Conservation (phyloP, 768 basidiomycete species). For the Phlebiopsis flavidoalba region DNA sequence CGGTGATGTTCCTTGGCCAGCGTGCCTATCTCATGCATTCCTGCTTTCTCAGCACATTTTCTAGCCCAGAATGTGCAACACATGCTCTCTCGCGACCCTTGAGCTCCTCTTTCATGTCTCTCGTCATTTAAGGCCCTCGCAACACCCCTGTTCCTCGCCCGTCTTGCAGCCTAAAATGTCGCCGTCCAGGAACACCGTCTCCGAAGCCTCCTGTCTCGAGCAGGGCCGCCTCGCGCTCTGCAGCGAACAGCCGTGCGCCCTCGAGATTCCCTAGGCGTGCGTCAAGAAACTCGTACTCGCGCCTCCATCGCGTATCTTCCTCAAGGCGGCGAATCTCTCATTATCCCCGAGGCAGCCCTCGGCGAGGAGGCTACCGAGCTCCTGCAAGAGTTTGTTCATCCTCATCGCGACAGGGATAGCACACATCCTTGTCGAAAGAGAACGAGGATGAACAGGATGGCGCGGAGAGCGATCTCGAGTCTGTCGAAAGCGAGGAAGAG, state of each 20-base stretch:
- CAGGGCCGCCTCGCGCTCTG: not conserved
- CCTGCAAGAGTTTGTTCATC: conserved; percentile 40
- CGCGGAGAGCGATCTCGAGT: conserved; percentile 1
- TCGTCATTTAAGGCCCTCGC: not conserved
- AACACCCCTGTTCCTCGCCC: not conserved
- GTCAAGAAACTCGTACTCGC: conserved; percentile 19
- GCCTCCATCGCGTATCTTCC: conserved; percentile 21
- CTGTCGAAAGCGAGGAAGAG: conserved; percentile 18
- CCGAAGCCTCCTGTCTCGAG: not conserved
- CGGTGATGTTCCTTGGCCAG: not conserved
- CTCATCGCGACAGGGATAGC: conserved; percentile 29
- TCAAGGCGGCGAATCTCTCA: conserved; percentile 28
- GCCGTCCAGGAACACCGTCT: conserved; percentile 2
- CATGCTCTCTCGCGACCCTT: not conserved
- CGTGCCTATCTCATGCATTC: not conserved
- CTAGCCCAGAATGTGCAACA: not conserved
- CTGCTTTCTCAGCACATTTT: not conserved
- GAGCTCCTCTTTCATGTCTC: not conserved
- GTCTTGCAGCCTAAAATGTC: not conserved
- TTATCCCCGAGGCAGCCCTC: conserved; percentile 41
- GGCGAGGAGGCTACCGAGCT: conserved; percentile 43
- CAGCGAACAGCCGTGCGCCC: not conserved
- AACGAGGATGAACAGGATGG: conserved; percentile 18
- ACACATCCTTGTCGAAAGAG: conserved; percentile 31
- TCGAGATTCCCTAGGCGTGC: conserved; percentile 6